A percentile compares a stretch with the other conserved stretches of the same genome.
Conservation (phyloP, 345 rosid genomes). For the Eutrema japonicum region DNA sequence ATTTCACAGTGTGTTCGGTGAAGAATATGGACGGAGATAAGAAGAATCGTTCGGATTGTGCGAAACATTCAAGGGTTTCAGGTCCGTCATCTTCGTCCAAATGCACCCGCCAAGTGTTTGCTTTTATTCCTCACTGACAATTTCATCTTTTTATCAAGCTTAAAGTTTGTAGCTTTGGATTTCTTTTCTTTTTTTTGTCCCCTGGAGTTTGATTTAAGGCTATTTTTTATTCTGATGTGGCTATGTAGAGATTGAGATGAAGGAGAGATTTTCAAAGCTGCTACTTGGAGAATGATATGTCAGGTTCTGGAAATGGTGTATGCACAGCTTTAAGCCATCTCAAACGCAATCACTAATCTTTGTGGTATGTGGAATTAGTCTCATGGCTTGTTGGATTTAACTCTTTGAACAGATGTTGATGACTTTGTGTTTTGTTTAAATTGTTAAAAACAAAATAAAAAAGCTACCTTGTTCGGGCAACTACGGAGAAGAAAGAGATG, state of each 20-base stretch:
- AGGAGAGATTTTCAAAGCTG: slow-evolving; percentile 92
- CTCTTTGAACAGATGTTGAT: neutral
- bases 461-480: slow-evolving; percentile 94
- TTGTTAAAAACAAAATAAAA: neutral
- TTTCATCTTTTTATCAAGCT: neutral
- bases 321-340: slow-evolving; percentile 88
- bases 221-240: slow-evolving; percentile 29
- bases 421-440: slow-evolving; percentile 22
- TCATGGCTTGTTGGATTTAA: neutral
- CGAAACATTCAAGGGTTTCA: slow-evolving; percentile 53
- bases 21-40: slow-evolving; percentile 50
- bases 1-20: slow-evolving; percentile 59
- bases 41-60: slow-evolving; percentile 47
- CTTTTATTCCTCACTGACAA: slow-evolving; percentile 30
- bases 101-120: slow-evolving; percentile 33
- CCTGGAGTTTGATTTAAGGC: slow-evolving; percentile 16
- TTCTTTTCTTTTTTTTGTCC: neutral
- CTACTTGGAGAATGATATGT: slow-evolving; percentile 97
- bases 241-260: slow-evolving; percentile 78
- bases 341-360: slow-evolving; percentile 96
- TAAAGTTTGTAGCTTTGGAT: slow-evolving; percentile 22
- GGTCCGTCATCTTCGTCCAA: slow-evolving; percentile 45
- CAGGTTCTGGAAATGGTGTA: slow-evolving; percentile 98
- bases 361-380: slow-evolving; percentile 63
- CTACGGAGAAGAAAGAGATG: slow-evolving; percentile 88